Base-by-base conservation (phyloP, 345 rosid genomes). In the Eucalyptus coolabah region DNA sequence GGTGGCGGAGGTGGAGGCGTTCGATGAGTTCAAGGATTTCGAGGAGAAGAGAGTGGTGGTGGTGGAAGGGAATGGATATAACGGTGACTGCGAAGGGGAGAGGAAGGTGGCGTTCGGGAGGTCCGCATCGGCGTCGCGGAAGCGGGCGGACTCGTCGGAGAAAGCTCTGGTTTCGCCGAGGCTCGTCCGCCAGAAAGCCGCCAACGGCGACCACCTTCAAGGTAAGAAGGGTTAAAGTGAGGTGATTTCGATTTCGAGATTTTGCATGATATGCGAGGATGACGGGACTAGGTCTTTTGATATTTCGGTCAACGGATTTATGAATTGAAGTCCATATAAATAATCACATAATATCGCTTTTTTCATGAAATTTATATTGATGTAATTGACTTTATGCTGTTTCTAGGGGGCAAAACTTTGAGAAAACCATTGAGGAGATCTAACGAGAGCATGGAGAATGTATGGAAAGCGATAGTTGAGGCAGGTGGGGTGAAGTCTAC, bases 391-490 rank as follows among this genome's bases (percentile, higher is more conserved):
- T 40, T 24, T 32, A 21, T 51, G 3, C 45, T 28, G 26, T 32
- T n/a, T 32, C 6, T 13, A 51, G 63, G 45, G 9, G 92, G 93
- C 87, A 89, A 51, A 88, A 45, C 32, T n/a, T 50, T 32, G 28
- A 51, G 26, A 28, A 86, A 12, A 4, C 53, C 44, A 12, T 7
- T 18, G 30, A 45, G 45, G 9, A 67, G 18, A 50, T 72, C 82
- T 54, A 89, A 95, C 40, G 96, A 95, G 88, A 94, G 97, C 88
- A 81, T 97, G 77, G 99, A 97, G 91, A 92, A 91, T 88, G 95
- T 96, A 77, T 96, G 97, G 98, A 96, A 94, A 91, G 87, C 88
- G 92, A 96, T 97, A 85, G 95, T 93, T 87, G 96, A 92, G 83
- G 96, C 95, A 19, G 88, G 95, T 14, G 44, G 51, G 10, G 21